Base-by-base conservation (phyloP, 192 early-diverging fungal genomes). In the Entomortierella lignicola region DNA sequence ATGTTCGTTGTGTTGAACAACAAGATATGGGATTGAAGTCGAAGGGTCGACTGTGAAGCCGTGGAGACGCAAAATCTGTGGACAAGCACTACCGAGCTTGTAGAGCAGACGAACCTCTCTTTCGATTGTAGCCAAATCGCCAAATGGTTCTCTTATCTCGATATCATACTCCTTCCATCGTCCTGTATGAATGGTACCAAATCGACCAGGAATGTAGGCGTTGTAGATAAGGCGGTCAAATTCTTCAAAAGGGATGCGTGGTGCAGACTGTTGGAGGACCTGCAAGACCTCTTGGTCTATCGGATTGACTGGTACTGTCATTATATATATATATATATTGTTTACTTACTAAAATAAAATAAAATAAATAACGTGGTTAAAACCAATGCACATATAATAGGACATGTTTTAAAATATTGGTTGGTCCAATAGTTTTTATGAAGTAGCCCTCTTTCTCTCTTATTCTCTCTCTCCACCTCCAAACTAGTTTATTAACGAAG, bases 131-230 rank as follows among this genome's bases (percentile, higher is more conserved):
- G 66, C 30, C 2, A 59, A 23, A 37, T 77, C 74, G 0, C 74
- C 74, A 60, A 77, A 77, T 44, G 74, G 74, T 31, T 77, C 66
- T 30, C 74, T 62, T 27, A 77, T 44, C 55, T 77, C 74, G 50
- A 77, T 55, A 17, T 77, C 74, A 48, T 54, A 42, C 6, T 52
- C 61, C 27, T 59, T 62, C 74, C 74, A 77, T 26, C 66, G 74
- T 8, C 74, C 74, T 43, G 66, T 77, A 25, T 77, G 74, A 60
- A 77, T 63, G 39, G 39, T 69, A 6, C 66, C 66, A 29, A 62
- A 77, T 0, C 74, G 66, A 13, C 74, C 74, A 25, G 74, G 74
- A 32, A 77, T 69, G 34, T 77, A 67, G n/a, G 61, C 66, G 44
- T 77, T 41, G 29, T 63, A 69, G 55, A 69, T 77, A 61, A 77